Evolutionary conservation across 129 eudicot species (phyloP).

Genomic region (Solidago caesia): DNA sequence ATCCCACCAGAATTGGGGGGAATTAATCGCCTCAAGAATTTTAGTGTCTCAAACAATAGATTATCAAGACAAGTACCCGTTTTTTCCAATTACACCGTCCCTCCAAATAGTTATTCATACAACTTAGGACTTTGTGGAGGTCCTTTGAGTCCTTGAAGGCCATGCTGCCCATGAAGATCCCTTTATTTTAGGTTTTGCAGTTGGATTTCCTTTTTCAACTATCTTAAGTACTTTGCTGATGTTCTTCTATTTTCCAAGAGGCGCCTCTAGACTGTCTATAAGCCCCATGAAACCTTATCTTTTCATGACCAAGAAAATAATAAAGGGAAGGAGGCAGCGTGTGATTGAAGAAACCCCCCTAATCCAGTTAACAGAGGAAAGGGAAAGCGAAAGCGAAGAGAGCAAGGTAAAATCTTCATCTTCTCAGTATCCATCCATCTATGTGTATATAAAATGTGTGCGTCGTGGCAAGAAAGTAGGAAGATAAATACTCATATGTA

Average conservation of each 20-base stretch:
- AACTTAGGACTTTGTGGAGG: too few species aligned
- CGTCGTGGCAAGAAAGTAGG: too few species aligned
- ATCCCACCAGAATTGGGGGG: too few species aligned
- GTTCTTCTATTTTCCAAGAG: slow-evolving; percentile 22
- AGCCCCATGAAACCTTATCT: slow-evolving; percentile 19
- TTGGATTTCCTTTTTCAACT: slow-evolving; percentile 8
- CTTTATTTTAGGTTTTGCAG: slow-evolving; percentile 28
- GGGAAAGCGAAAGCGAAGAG: neutral
- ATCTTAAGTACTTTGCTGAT: slow-evolving; percentile 22
- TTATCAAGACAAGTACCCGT: too few species aligned
- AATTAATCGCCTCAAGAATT: too few species aligned
- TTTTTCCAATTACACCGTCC: too few species aligned
- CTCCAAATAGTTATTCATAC: too few species aligned
- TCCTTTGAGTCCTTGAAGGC: neutral
- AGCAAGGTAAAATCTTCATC: too few species aligned
- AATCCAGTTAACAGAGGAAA: neutral
- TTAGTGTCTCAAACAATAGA: too few species aligned
- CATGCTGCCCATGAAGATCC: neutral
- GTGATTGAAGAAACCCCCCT: neutral
- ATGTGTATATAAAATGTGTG: too few species aligned
- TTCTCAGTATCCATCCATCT: too few species aligned
- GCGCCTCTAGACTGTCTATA: slow-evolving; percentile 4
- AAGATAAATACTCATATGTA: too few species aligned
- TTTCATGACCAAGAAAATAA: slow-evolving; percentile 17
- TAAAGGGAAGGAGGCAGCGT: slow-evolving; percentile 21